Base-by-base conservation (phyloP, 1,284 basidiomycete genomes). In the Trametes hirsuta region DNA sequence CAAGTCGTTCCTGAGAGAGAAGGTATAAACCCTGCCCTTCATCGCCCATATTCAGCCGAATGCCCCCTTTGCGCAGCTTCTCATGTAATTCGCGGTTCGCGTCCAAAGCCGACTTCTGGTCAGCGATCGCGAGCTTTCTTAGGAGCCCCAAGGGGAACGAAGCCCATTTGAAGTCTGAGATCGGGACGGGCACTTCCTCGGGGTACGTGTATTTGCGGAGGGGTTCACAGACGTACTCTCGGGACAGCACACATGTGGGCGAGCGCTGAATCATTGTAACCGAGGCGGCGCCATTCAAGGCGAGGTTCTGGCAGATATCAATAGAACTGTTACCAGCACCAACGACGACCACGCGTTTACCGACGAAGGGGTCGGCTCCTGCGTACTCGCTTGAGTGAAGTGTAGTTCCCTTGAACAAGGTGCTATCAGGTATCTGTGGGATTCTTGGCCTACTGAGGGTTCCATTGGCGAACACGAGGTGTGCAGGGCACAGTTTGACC, bases 391-490 rank as follows among this genome's bases (percentile, higher is more conserved):
- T 70, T 5, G 81, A 80, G 66, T 84, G 83, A 5, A 80, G 59
- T 22, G 77, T 69, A n/a, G 55, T 67, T 22, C 83, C 83, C 12
- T 66, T 66, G 72, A 81, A 85, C 12, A 69, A 55, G 12, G 75
- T 75, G 18, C 55, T 55, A 22, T 70, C 74, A 21, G 79, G 77
- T 65, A 82, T 74, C 34, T 73, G 66, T 1, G 83, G 82, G 14
- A 81, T 73, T 30, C 77, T 74, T 1, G 80, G 77, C 50, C 76
- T 71, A 4, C 81, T 82, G 3, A 81, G 80, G 0, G 77, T 74
- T 4, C 87, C 86, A 0, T 81, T 82, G 1, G 87, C 85, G 54
- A 89, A 76, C 15, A 91, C 72, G 56, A 87, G 68, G 66, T 86
- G 83, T 14, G 79, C 79, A 18, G 85, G 83, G 2, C 73, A 77